A percentile compares a stretch with the other conserved stretches of the same genome.
These are phyloP conservation scores for Pythium chondricola DNA, from an alignment of 352 stramenopile genomes.

Conservation along the genomic window DNA sequence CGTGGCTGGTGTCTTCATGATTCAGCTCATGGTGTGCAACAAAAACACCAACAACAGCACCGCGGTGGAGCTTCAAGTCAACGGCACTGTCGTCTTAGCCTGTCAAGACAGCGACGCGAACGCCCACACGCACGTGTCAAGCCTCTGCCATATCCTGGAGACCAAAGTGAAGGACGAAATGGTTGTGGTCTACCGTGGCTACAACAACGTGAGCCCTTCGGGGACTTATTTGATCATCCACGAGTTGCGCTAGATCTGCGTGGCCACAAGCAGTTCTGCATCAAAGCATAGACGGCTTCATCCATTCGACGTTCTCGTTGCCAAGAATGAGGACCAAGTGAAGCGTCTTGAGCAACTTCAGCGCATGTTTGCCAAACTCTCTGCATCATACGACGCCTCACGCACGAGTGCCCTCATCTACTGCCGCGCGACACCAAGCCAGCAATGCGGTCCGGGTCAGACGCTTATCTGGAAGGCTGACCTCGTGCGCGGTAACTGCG, in stretches of 20 bases:
- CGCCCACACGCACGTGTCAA: background rate
- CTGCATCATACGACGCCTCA: too few species aligned
- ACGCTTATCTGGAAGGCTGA: too few species aligned
- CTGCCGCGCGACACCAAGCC: too few species aligned
- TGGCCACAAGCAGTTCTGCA: too few species aligned
- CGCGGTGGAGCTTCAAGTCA: conserved; percentile 1
- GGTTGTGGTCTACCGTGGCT: conserved; percentile 4
- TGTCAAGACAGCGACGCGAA: conserved; percentile 5
- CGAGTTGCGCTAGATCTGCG: conserved; percentile 4
- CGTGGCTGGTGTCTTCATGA: conserved; percentile 3
- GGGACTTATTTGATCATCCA: conserved; percentile 7
- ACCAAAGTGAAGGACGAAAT: background rate
- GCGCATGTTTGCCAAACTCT: too few species aligned
- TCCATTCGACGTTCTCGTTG: too few species aligned
- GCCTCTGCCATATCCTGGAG: conserved; percentile 7
- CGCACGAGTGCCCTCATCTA: too few species aligned
- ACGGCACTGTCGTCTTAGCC: background rate
- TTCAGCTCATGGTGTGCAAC: conserved; percentile 1
- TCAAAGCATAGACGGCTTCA: too few species aligned
- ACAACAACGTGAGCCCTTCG: background rate
- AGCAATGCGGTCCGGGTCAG: too few species aligned
- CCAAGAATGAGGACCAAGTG: too few species aligned
- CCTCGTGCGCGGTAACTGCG: too few species aligned
- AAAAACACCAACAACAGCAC: conserved; percentile 7
- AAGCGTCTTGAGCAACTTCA: too few species aligned